These are phyloP conservation scores for Ceratocystis cacaofunesta DNA, from an alignment of 2,329 filamentous ascomycete genomes.

Conservation along the genomic window DNA sequence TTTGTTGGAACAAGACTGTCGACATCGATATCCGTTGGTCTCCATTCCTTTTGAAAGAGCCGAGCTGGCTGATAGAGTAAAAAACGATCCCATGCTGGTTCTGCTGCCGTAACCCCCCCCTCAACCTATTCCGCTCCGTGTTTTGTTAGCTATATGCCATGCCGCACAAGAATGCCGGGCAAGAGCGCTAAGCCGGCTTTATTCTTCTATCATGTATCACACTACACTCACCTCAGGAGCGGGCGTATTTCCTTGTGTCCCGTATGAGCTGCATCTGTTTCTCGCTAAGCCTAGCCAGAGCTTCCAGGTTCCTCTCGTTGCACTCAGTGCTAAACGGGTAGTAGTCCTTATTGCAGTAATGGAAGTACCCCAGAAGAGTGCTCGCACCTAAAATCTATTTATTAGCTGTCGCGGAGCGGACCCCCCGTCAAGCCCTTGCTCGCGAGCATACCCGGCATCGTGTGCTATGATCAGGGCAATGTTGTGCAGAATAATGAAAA, in stretches of 20 bases:
- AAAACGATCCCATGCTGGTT: constrained; percentile 38
- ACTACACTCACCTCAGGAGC: constrained; percentile 31
- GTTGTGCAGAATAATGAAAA: constrained; percentile 48
- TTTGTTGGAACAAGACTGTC: background rate
- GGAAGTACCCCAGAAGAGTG: constrained; percentile 47
- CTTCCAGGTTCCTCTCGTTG: constrained; percentile 38
- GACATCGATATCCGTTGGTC: constrained; percentile 19
- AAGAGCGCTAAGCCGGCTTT: constrained; percentile 17
- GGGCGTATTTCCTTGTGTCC: constrained; percentile 30
- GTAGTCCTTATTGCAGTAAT: constrained; percentile 48
- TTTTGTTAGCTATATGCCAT: constrained; percentile 18
- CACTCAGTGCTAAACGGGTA: constrained; percentile 44
- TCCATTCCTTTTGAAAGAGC: constrained; percentile 42
- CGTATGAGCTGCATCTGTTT: constrained; percentile 34
- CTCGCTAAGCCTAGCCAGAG: constrained; percentile 36
- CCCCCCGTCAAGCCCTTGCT: constrained; percentile 44
- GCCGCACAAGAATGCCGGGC: background rate
- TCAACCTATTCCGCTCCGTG: constrained; percentile 25
- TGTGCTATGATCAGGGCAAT: constrained; percentile 45
- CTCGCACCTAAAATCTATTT: constrained; percentile 34
- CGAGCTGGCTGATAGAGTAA: constrained; percentile 48
- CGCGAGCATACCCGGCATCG: constrained; percentile 43
- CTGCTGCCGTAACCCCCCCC: constrained; percentile 19
- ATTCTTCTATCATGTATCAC: too few species aligned
- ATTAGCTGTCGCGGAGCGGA: constrained; percentile 14